Evolutionary conservation across 139 green algal species (phyloP).

Genomic region (Coelastrella sp.): DNA sequence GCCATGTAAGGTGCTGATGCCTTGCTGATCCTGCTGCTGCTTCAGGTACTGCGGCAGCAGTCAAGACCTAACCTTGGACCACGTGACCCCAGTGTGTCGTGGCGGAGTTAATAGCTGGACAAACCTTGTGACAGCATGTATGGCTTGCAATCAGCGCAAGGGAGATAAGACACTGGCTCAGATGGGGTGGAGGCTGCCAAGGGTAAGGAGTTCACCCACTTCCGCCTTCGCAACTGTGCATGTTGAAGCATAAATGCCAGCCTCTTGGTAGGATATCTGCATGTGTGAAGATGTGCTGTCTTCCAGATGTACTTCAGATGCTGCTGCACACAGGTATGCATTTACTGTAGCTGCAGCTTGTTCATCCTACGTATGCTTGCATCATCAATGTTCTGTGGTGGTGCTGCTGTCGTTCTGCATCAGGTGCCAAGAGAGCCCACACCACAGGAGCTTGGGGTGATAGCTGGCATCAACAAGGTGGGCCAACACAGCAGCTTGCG

Average conservation of each 20-base stretch:
- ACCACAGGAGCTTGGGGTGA: conserved; percentile 59
- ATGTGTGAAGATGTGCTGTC: no score
- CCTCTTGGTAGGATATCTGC: background rate
- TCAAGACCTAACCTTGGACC: conserved; percentile 56
- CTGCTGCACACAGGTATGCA: no score
- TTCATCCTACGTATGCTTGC: no score
- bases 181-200: conserved; percentile 52
- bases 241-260: no score
- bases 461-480: conserved; percentile 53
- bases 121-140: conserved; percentile 57
- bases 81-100: conserved; percentile 50
- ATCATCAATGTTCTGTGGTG: no score
- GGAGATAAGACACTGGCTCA: conserved; percentile 44
- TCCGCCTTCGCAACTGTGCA: no score
- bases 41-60: conserved; percentile 56
- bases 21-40: background rate
- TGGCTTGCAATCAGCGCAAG: conserved; percentile 59
- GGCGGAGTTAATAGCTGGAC: conserved; percentile 54
- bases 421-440: conserved; percentile 47
- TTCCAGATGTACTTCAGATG: no score
- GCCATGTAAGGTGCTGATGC: no score
- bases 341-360: no score
- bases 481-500: background rate
- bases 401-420: background rate
- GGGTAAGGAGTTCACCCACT: background rate